Base-by-base conservation (phyloP, 768 basidiomycete species). In the Boletellus sp. region DNA sequence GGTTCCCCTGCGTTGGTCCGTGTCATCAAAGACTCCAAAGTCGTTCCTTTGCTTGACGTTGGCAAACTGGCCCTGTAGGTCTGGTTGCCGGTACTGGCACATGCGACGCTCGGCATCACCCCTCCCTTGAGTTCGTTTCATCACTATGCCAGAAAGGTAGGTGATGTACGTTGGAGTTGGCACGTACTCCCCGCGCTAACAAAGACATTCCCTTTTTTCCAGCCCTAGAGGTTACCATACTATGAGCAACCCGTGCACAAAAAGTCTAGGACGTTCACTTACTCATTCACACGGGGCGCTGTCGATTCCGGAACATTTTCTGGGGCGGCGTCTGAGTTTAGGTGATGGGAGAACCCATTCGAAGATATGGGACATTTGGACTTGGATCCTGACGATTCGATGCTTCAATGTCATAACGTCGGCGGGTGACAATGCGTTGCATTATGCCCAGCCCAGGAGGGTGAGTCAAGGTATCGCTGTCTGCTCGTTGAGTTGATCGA, bases 341-440 rank as follows among this genome's bases (percentile, higher is more conserved):
- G 81, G 52, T 82, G 78, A 77, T 76, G 74, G 41, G 7, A 66
- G n/a, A 87, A 90, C 60, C 88, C 88, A 0, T 75, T 76, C 6
- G 85, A 80, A 53, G 88, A 90, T 61, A 80, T 90, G 75, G 73
- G 75, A 54, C 74, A 79, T 57, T 70, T 90, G 6, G 60, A 80
- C 16, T 65, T 90, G 49, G 75, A 76, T 17, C 65, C 68, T 32
- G 74, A n/a, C 12, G 87, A 90, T 67, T 76, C n/a, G n/a, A n/a
- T n/a, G n/a, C n/a, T n/a, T n/a, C n/a, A n/a, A n/a, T n/a, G n/a
- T n/a, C n/a, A n/a, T n/a, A n/a, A n/a, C n/a, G 6, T 23, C n/a
- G n/a, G n/a, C n/a, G n/a, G n/a, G n/a, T n/a, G n/a, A n/a, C n/a
- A n/a, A n/a, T n/a, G n/a, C n/a, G n/a, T n/a, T n/a, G n/a, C n/a